Evolutionary conservation across 768 basidiomycete genomes (phyloP), one percentile per base, ranked within the genome.

Genomic region (Rhodotorula paludigena): DNA sequence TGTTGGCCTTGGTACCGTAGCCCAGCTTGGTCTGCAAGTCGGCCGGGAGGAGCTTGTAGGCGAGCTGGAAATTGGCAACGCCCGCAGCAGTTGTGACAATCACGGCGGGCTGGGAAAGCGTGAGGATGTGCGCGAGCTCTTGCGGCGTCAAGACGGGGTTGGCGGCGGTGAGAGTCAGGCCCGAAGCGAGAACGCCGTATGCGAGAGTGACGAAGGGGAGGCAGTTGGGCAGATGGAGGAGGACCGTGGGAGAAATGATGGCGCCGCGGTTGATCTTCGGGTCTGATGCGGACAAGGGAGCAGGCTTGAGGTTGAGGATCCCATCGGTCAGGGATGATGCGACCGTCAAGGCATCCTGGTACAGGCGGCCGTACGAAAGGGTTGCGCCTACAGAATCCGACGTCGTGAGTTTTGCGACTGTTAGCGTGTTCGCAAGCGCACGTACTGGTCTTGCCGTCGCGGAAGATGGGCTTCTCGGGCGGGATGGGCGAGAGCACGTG

Each of bases 221-320:
- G 56, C 72, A 75, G 63, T 77, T 77, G 28, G 76, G 75, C 2
- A 75, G 67, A 58, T 75, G 69, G 15, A 77, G 66, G 25, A 75
- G 66, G 23, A 76, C 55, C 55, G 67, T 53, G 33, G 71, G 73
- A 5, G 73, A 74, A 21, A 74, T 45, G 62, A 74, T 68, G 9
- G 71, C 71, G 49, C 71, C 71, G n/a, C 66, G 63, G 54, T 72
- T 72, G 28, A 72, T 32, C 0, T 23, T 23, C 21, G 57, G 57
- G 36, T 68, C 44, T 7, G 71, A 72, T 1, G 60, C 32, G 10
- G 63, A 58, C 7, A 44, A 1, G 1, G 64, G 61, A 0, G 58
- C 58, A 2, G 68, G 72, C 21, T 42, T 35, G 21, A 69, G 64
- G 11, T 30, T 44, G 0, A 69, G 48, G 12, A 57, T 36, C 20